Percentiles rank a stretch among this genome's conserved stretches.
Evolutionary conservation across 345 rosid species (phyloP).

Genomic region (Nasturtium officinale): DNA sequence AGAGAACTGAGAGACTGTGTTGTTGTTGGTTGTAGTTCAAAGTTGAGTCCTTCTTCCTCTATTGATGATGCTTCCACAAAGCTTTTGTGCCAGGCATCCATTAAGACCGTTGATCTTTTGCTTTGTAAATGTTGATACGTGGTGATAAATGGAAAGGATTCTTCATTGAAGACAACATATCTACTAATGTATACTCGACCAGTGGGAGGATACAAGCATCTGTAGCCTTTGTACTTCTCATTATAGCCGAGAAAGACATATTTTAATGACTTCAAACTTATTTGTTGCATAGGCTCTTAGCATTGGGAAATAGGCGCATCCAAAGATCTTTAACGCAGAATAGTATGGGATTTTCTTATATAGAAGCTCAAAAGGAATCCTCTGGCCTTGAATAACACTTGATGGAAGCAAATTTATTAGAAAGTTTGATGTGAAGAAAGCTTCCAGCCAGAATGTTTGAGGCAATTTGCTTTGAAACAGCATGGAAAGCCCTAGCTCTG

Average conservation of each 20-base stretch:
- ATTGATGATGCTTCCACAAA: too few species aligned
- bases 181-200: not conserved
- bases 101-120: too few species aligned
- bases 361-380: fast-evolving
- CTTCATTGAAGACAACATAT: not conserved
- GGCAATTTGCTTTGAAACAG: not conserved
- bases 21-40: too few species aligned
- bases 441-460: not conserved
- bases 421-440: not conserved
- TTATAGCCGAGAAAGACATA: not conserved
- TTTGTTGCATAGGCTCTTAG: not conserved
- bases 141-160: not conserved
- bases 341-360: not conserved
- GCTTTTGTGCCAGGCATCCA: too few species aligned
- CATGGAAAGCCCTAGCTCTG: too few species aligned
- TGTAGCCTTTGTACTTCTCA: fast-evolving
- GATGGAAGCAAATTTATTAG: not conserved
- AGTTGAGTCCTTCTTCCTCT: too few species aligned
- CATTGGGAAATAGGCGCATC: not conserved
- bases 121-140: too few species aligned
- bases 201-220: fast-evolving
- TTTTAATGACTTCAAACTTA: not conserved
- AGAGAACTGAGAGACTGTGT: too few species aligned
- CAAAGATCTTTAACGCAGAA: not conserved
- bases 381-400: fast-evolving